Conservation (phyloP, 345 rosid species). For the Populus pruinosa region DNA sequence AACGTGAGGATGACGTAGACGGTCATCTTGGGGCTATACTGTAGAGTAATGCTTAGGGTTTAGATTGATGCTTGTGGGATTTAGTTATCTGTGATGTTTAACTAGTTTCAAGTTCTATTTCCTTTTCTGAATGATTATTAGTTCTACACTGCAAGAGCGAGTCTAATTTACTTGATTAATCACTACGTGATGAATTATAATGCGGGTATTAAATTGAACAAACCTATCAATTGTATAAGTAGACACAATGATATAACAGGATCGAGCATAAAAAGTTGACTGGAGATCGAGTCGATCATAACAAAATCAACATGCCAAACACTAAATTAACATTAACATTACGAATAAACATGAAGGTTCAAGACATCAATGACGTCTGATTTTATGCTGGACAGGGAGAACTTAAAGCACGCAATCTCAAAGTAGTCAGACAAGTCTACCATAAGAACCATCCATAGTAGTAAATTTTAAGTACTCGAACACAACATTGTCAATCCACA, state of each 20-base stretch:
- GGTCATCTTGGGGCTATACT: not conserved
- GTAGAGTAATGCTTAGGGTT: not conserved
- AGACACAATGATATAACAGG: not conserved
- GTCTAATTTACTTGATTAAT: not conserved
- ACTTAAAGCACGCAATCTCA: not conserved
- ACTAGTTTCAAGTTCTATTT: not conserved
- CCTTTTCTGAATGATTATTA: not conserved
- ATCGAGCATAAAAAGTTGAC: not conserved
- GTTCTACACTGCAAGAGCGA: not conserved
- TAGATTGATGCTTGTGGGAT: not conserved
- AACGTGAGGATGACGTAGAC: slow-evolving; percentile 4
- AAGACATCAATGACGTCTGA: not conserved
- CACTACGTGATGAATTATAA: not conserved
- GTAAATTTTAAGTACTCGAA: not conserved
- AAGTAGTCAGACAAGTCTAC: not conserved
- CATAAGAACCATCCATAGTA: not conserved
- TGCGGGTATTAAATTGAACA: not conserved
- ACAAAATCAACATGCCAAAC: not conserved
- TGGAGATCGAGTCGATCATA: not conserved
- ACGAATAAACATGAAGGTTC: not conserved
- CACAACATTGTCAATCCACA: not conserved
- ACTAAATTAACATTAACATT: not conserved
- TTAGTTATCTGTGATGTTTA: not conserved
- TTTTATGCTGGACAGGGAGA: not conserved
- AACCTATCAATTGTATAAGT: not conserved